Percentiles rank a stretch among this genome's conserved stretches.
Evolutionary conservation across 495 filamentous ascomycete species (phyloP).

Genomic region (Aspergillus biplanus): DNA sequence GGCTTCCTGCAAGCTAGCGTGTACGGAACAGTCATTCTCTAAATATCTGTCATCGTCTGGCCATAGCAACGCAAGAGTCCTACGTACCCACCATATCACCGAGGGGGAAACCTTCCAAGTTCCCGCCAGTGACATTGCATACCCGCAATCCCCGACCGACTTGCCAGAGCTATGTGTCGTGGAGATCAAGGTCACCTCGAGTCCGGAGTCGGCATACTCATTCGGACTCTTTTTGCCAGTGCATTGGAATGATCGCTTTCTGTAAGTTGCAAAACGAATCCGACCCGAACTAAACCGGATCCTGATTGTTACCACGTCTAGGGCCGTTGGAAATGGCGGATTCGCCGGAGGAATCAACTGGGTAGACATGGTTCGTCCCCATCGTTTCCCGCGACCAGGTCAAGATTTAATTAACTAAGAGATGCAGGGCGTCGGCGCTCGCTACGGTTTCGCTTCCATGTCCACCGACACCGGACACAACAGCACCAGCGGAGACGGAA

Average conservation of each 20-base stretch:
- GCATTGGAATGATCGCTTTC: conserved; percentile 17
- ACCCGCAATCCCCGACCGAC: neutral
- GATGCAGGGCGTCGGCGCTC: conserved; percentile 23
- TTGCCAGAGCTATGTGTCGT: conserved; percentile 6
- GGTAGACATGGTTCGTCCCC: neutral
- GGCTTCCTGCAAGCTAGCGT: no score
- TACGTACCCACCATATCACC: neutral
- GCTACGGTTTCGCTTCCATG: conserved; percentile 55
- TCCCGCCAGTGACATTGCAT: neutral
- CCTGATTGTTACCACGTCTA: no score
- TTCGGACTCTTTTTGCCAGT: conserved; percentile 7
- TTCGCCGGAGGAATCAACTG: conserved; percentile 11
- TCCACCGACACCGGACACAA: conserved; percentile 62
- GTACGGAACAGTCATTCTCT: no score
- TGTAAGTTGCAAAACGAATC: neutral
- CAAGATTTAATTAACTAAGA: no score
- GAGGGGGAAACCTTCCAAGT: neutral
- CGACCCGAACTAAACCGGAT: no score
- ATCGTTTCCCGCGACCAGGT: no score
- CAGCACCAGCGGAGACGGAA: conserved; percentile 35
- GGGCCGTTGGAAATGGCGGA: conserved; percentile 15
- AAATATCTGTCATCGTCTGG: no score
- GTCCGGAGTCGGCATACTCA: neutral
- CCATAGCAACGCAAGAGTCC: no score
- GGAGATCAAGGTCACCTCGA: conserved; percentile 7